A percentile compares a stretch with the other conserved stretches of the same genome.
Evolutionary conservation across 176 grass and related monocot genomes (phyloP).

Genomic region (Zea luxurians): DNA sequence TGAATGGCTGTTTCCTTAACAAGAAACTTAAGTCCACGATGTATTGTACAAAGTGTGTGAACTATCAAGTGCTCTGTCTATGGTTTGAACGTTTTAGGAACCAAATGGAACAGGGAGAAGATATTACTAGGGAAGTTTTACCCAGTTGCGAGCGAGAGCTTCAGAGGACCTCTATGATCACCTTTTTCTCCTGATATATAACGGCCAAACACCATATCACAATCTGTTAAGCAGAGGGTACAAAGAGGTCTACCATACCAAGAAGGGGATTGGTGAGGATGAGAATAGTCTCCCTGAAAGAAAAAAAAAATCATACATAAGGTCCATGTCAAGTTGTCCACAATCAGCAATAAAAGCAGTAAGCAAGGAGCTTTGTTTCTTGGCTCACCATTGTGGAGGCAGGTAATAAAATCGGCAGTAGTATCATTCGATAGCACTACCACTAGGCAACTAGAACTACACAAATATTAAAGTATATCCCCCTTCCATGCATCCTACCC

Average conservation of each 20-base stretch:
- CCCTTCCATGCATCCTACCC: not conserved
- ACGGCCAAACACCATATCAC: conserved; percentile 94
- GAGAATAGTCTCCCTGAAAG: conserved; percentile 68
- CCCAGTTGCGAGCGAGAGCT: conserved; percentile 69
- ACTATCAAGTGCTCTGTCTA: not conserved
- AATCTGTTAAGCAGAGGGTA: conserved; percentile 88
- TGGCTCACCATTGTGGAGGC: not conserved
- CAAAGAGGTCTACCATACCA: conserved; percentile 89
- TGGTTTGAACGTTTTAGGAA: conserved; percentile 1
- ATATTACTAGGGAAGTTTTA: conserved; percentile 43
- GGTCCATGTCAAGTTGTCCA: not conserved
- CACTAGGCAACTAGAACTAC: not conserved
- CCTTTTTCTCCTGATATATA: conserved; percentile 70
- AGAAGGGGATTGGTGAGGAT: conserved; percentile 61
- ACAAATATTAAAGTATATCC: not conserved
- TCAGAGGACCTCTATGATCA: conserved; percentile 72
- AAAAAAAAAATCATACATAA: not conserved
- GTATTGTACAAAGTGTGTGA: not conserved
- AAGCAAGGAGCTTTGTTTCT: not conserved
- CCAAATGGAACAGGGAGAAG: conserved; percentile 23
- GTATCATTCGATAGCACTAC: not conserved
- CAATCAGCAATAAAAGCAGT: not conserved
- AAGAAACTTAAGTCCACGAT: not conserved
- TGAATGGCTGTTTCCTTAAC: conserved; percentile 4
- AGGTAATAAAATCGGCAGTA: not conserved